Conservation (phyloP, 768 basidiomycete genomes). For the Leucocoprinus birnbaumii region DNA sequence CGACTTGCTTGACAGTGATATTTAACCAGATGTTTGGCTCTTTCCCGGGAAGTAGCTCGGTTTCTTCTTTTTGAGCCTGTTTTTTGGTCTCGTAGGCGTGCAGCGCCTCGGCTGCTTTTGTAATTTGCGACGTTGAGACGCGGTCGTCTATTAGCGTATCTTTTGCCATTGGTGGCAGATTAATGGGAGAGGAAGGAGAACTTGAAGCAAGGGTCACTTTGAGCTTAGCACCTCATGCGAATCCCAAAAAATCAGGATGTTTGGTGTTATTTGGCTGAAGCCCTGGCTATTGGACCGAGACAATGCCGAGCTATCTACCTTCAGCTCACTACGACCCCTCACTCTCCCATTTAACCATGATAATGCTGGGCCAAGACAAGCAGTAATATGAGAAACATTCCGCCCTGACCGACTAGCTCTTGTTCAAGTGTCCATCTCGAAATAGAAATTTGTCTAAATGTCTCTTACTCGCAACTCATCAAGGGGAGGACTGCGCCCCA, state of each 20-base stretch:
- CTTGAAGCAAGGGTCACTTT: not conserved
- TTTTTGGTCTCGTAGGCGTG: slow-evolving; percentile 65
- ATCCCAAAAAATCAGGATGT: slow-evolving; percentile 5
- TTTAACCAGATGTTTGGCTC: slow-evolving; percentile 91
- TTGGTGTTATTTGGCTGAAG: not conserved
- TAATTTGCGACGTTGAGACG: slow-evolving; percentile 71
- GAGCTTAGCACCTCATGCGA: not conserved
- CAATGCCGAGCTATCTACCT: too few species aligned
- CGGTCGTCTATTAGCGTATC: slow-evolving; percentile 63
- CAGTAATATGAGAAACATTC: too few species aligned
- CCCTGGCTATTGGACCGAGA: slow-evolving; percentile 5
- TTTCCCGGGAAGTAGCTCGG: slow-evolving; percentile 70
- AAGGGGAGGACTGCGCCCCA: too few species aligned
- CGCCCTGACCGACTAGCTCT: too few species aligned
- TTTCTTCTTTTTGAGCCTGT: slow-evolving; percentile 63
- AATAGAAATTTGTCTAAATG: too few species aligned
- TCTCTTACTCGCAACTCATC: too few species aligned
- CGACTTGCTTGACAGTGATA: slow-evolving; percentile 81
- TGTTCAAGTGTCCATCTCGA: too few species aligned
- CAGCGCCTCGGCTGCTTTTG: slow-evolving; percentile 77
- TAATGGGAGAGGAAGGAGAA: not conserved
- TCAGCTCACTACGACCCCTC: too few species aligned
- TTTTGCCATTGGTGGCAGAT: slow-evolving; percentile 34
- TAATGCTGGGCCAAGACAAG: too few species aligned
- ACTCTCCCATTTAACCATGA: too few species aligned